Base-by-base conservation (phyloP, 345 rosid species). In the Aegle marmelos region DNA sequence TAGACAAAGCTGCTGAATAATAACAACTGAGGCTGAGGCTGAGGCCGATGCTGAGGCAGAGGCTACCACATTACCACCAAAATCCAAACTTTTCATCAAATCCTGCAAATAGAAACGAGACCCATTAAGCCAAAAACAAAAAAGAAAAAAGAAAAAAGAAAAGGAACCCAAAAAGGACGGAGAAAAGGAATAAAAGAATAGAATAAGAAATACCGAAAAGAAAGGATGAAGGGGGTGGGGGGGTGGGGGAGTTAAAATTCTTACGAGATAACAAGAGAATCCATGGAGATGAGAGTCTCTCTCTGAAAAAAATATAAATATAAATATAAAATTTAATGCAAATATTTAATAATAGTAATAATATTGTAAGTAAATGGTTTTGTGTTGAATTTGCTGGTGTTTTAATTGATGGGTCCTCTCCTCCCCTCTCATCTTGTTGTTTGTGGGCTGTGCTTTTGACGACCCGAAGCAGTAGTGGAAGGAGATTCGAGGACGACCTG, bases 11-110 rank as follows among this genome's bases (percentile, higher is more conserved):
- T 37, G 69, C 10, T n/a, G 53, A 74, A 61, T 31, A 71, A 81
- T 21, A 25, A 71, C 39, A 73, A 73, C 79, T 62, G 71, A 73
- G 68, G 53, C 9, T 68, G 3, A 39, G 45, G 45, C 13, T 39
- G 45, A 39, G 45, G 45, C 45, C 11, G 16, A 41, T 10, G 48
- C 78, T 57, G 70, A 73, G 68, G 53, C 11, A 64, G 79, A 65
- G 85, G 72, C 62, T 81, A 82, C 84, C 82, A 85, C 89, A 88
- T 85, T 90, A 69, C 84, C 60, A 83, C 66, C 83, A 70, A 79
- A 83, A 71, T 79, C 82, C 83, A 80, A 76, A 21, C 39, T 68
- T 37, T 28, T 58, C 74, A 58, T 68, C 56, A 68, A 68, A 41
- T 74, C 81, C 87, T 84, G 84, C 83, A 73, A 79, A n/a, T 13